phyloP scores from a whole-genome alignment of 805 yeast species.

The Clavispora phyllophila region DNA sequence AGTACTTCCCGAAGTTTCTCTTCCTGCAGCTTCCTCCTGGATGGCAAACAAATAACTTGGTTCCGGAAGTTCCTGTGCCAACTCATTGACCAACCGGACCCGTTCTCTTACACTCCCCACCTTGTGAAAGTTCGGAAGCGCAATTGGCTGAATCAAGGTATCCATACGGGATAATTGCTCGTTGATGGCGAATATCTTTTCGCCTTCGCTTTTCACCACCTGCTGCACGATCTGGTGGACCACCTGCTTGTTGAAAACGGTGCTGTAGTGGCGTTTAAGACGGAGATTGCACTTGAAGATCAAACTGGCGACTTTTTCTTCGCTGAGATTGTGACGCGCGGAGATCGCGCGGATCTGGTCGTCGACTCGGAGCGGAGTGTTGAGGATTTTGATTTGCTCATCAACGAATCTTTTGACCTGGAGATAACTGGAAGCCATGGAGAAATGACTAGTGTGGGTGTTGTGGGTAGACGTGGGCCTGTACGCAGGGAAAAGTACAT shows the following conservation, averaged over 20 bases:
- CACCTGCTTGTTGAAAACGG: constrained; percentile 25
- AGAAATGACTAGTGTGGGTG: background rate
- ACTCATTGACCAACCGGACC: constrained; percentile 18
- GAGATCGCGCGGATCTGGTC: constrained; percentile 14
- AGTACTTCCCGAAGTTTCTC: background rate
- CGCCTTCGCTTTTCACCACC: constrained; percentile 27
- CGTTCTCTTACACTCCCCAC: constrained; percentile 11
- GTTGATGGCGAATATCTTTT: constrained; percentile 23
- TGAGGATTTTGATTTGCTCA: constrained; percentile 22
- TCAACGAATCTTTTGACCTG: constrained; percentile 33
- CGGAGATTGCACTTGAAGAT: constrained; percentile 20
- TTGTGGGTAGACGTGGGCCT: background rate
- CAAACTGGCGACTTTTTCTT: constrained; percentile 12
- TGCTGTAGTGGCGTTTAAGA: constrained; percentile 24
- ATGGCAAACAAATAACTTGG: constrained; percentile 23
- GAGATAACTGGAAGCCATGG: constrained; percentile 15
- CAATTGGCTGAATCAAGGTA: constrained; percentile 21
- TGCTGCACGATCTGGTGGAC: constrained; percentile 34
- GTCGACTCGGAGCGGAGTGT: constrained; percentile 22
- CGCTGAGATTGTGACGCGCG: constrained; percentile 5
- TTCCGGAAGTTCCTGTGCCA: constrained; percentile 31
- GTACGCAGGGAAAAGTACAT: background rate
- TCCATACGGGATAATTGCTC: constrained; percentile 21
- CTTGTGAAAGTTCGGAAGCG: constrained; percentile 20
- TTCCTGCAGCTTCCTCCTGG: constrained; percentile 5